These are phyloP conservation scores for Drechslerella dactyloides DNA, from an alignment of 2,329 filamentous ascomycete genomes.

Conservation along the genomic window DNA sequence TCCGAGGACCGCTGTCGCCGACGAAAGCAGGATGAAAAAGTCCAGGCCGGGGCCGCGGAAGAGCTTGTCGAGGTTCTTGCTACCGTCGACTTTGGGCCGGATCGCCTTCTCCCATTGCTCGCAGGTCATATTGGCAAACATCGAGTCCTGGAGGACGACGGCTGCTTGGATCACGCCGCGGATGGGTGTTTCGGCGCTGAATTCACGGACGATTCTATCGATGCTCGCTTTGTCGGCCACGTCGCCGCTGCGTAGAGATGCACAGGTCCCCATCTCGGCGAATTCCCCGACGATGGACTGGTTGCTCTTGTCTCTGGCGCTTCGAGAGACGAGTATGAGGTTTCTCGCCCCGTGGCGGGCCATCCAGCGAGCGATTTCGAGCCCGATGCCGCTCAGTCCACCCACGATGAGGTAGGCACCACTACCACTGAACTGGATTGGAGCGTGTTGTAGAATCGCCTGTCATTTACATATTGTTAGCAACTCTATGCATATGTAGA, in stretches of 20 bases:
- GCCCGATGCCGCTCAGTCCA: conserved; percentile 1
- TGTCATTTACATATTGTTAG: background rate
- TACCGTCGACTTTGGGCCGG: conserved; percentile 64
- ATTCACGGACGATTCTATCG: conserved; percentile 1
- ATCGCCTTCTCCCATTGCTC: conserved; percentile 62
- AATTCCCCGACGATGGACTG: background rate
- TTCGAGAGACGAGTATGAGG: conserved; percentile 1
- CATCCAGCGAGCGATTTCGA: conserved; percentile 7
- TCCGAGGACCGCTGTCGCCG: conserved; percentile 57
- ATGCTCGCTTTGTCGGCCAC: conserved; percentile 9
- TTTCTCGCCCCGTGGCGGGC: conserved; percentile 8
- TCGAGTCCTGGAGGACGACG: conserved; percentile 54
- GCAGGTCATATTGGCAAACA: conserved; percentile 53
- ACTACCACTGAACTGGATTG: background rate
- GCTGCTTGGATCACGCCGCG: conserved; percentile 57
- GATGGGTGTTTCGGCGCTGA: conserved; percentile 34
- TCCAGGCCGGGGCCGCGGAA: conserved; percentile 58
- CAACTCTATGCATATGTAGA: too few species aligned
- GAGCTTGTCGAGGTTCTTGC: conserved; percentile 64
- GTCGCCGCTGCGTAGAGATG: conserved; percentile 33
- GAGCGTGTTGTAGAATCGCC: too few species aligned
- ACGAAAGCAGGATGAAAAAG: conserved; percentile 61
- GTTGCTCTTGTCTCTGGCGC: background rate
- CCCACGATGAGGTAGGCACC: conserved; percentile 10
- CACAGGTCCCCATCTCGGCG: background rate